These are phyloP conservation scores for Alternaria postmessia DNA, from an alignment of 2,329 filamentous ascomycete genomes.

Conservation along the genomic window DNA sequence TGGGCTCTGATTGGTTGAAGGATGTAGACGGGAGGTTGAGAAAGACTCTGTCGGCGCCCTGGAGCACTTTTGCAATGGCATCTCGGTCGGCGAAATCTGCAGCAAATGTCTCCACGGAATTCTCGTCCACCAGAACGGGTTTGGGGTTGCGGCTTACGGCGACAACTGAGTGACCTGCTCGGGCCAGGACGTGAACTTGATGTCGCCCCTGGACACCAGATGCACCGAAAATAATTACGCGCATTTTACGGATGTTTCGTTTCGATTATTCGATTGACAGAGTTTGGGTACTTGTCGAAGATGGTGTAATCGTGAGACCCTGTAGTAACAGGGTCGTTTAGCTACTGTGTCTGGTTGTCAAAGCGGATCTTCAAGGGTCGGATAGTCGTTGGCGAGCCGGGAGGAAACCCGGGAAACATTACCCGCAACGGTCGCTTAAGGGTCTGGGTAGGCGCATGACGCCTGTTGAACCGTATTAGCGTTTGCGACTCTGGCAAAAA, in stretches of 20 bases:
- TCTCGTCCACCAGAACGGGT: conserved; percentile 22
- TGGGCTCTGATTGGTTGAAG: conserved; percentile 37
- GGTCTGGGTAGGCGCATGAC: neutral
- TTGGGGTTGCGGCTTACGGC: conserved; percentile 37
- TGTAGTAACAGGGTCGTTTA: neutral
- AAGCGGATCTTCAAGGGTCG: neutral
- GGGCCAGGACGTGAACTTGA: conserved; percentile 36
- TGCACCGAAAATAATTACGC: conserved; percentile 40
- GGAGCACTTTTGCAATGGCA: conserved; percentile 25
- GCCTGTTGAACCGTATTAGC: neutral
- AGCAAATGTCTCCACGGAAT: conserved; percentile 25
- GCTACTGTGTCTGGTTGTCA: neutral
- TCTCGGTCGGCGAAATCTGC: conserved; percentile 32
- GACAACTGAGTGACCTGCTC: conserved; percentile 36
- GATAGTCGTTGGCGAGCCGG: neutral
- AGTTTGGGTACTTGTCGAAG: neutral
- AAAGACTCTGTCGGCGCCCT: conserved; percentile 32
- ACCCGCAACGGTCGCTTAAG: neutral
- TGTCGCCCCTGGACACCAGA: conserved; percentile 42
- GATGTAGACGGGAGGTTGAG: conserved; percentile 42
- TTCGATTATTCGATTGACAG: too few relatives aligned
- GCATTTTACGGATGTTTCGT: conserved; percentile 21
- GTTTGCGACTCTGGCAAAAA: neutral
- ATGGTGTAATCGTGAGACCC: neutral
- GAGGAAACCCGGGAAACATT: neutral